These are phyloP conservation scores for Sphaceloma murrayae DNA, from an alignment of 2,329 filamentous ascomycete genomes.

Conservation along the genomic window DNA sequence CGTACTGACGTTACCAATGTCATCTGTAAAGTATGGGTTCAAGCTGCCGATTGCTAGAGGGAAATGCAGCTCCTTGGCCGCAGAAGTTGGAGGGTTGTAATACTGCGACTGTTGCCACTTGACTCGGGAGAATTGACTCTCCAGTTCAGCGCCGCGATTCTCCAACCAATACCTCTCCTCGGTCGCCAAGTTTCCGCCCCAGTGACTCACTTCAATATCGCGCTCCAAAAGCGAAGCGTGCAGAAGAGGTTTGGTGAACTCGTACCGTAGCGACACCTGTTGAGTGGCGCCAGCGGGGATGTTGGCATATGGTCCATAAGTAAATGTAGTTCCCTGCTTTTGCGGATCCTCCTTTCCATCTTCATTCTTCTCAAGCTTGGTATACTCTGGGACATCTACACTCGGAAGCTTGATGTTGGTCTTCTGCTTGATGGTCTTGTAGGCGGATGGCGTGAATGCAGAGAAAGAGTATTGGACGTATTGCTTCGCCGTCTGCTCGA, in stretches of 20 bases:
- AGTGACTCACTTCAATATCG: conserved; percentile 91
- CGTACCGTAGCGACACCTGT: conserved; percentile 73
- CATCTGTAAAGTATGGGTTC: conserved; percentile 90
- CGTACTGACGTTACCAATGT: conserved; percentile 94
- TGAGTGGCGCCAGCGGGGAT: conserved; percentile 66
- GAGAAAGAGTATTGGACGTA: conserved; percentile 80
- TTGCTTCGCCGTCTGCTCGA: conserved; percentile 78
- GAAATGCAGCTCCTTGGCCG: conserved; percentile 72
- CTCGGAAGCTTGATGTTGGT: conserved; percentile 87
- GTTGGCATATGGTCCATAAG: conserved; percentile 81
- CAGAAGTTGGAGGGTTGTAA: conserved; percentile 65
- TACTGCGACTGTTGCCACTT: conserved; percentile 45
- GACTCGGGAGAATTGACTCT: conserved; percentile 43
- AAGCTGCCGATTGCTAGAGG: conserved; percentile 69
- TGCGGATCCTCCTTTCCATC: conserved; percentile 59
- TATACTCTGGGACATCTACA: conserved; percentile 74
- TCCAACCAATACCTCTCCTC: conserved; percentile 87
- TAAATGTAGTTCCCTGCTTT: conserved; percentile 76
- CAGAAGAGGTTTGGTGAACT: conserved; percentile 86
- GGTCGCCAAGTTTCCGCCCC: conserved; percentile 91
- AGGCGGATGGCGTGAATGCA: conserved; percentile 73
- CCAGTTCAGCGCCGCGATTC: conserved; percentile 69
- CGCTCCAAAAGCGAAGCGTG: conserved; percentile 73
- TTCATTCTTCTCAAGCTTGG: conserved; percentile 48
- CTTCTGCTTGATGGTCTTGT: conserved; percentile 85